Evolutionary conservation across 176 grass and related monocot species (phyloP).

Genomic region (Carex pumila): DNA sequence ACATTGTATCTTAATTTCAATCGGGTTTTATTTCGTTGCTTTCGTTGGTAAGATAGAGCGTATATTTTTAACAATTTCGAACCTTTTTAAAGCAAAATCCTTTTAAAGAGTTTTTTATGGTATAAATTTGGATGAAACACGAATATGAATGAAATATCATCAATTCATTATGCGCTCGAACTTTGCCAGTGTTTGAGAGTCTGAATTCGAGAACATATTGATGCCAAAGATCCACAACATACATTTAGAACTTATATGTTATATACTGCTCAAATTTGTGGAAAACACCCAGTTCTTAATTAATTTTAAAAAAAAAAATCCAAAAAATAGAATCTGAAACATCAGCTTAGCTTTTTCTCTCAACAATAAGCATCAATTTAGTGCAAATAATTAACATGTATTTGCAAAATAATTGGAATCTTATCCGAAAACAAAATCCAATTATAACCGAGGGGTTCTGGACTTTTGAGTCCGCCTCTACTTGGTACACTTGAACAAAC

Average conservation of each 20-base stretch:
- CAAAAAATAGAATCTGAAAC: background rate
- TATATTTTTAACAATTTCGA: background rate
- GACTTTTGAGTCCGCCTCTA: background rate
- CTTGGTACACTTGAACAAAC: slow-evolving; percentile 5
- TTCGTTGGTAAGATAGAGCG: background rate
- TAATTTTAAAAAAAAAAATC: background rate
- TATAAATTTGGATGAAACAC: background rate
- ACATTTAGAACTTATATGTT: background rate
- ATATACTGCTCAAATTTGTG: background rate
- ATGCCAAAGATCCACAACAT: background rate
- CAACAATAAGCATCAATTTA: background rate
- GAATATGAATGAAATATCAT: background rate
- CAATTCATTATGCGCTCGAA: background rate
- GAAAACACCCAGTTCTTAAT: background rate
- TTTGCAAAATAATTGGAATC: background rate
- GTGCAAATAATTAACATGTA: background rate
- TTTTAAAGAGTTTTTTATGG: background rate
- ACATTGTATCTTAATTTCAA: background rate
- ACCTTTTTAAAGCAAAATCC: background rate
- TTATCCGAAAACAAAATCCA: background rate
- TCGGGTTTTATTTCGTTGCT: background rate
- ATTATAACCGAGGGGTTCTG: background rate
- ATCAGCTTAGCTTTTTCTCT: background rate
- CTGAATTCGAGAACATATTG: background rate
- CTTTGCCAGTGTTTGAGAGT: background rate